Evolutionary conservation across 2,329 filamentous ascomycete genomes (phyloP), one percentile per base, ranked within the genome.

Genomic region (Stagonosporopsis rhizophila): DNA sequence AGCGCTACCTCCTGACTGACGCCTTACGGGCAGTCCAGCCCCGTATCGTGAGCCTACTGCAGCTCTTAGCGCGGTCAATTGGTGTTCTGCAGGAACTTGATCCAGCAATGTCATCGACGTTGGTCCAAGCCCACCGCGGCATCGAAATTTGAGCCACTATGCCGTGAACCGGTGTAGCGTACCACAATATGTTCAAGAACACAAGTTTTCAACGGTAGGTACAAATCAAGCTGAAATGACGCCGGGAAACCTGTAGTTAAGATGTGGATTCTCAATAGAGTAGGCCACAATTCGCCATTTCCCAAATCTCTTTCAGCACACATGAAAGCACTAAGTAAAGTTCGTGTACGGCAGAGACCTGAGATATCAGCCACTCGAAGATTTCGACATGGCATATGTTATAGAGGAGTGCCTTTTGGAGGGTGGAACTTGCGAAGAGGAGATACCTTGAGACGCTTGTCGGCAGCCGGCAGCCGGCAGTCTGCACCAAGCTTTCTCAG

Each of bases 111-210:
- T 28, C 12, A 14, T 20, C n/a, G 50, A 20, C 12, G n/a, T 37
- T 44, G 32, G 22, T 23, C 28, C 23, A 42, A 54, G 32, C 52
- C 44, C 52, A 44, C 39, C 30, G 23, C 25, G 38, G 44, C n/a
- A 44, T 30, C 30, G 19, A 44, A 17, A 48, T 48, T 44, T 44
- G 44, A 44, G 52, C 27, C 47, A 22, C 17, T 5, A 30, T 32
- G 52, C 30, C 19, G 44, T 44, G 52, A 44, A 15, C 44, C 44
- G 44, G 38, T 19, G 23, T 54, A 49, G 52, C 44, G 52, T 49
- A 44, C 44, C 44, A 49, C 38, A 17, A 37, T 14, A 44, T 7
- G 12, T 35, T 25, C 41, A 44, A 37, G 19, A 32, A 46, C 35
- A 41, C 42, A 45, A 46, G 20, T 12, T 19, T 34, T 41, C 6